These are phyloP conservation scores for Vaccinium myrtillus DNA, from an alignment of 148 eudicot genomes.

Conservation along the genomic window DNA sequence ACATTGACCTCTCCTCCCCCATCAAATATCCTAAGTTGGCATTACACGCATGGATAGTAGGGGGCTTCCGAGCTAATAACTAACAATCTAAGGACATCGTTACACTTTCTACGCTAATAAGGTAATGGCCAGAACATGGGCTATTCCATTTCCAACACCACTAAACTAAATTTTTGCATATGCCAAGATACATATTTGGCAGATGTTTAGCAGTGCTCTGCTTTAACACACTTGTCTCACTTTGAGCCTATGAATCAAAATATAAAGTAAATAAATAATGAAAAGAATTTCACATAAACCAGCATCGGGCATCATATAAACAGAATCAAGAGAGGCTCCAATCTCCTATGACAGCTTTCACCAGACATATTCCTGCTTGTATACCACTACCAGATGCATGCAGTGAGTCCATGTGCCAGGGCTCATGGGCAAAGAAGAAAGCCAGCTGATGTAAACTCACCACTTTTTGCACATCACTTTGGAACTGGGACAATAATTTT, in stretches of 20 bases:
- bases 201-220: not conserved
- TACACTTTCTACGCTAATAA: not conserved
- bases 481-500: too few relatives aligned
- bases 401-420: too few relatives aligned
- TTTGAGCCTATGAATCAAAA: not conserved
- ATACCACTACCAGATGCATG: too few relatives aligned
- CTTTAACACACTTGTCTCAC: not conserved
- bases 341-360: too few relatives aligned
- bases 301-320: too few relatives aligned
- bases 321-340: too few relatives aligned
- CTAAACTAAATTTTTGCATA: not conserved
- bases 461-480: too few relatives aligned
- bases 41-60: not conserved
- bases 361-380: too few relatives aligned
- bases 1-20: too few relatives aligned
- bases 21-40: not conserved
- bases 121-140: not conserved
- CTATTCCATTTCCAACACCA: not conserved
- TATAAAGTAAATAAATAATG: not conserved
- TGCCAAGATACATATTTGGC: not conserved
- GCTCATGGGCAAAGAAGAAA: too few relatives aligned
- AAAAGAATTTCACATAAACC: not conserved
- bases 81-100: not conserved
- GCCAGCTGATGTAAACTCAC: too few relatives aligned
- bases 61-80: not conserved